These are phyloP conservation scores for Neonothopanus nambi DNA, from an alignment of 1,284 basidiomycete genomes.

Conservation along the genomic window DNA sequence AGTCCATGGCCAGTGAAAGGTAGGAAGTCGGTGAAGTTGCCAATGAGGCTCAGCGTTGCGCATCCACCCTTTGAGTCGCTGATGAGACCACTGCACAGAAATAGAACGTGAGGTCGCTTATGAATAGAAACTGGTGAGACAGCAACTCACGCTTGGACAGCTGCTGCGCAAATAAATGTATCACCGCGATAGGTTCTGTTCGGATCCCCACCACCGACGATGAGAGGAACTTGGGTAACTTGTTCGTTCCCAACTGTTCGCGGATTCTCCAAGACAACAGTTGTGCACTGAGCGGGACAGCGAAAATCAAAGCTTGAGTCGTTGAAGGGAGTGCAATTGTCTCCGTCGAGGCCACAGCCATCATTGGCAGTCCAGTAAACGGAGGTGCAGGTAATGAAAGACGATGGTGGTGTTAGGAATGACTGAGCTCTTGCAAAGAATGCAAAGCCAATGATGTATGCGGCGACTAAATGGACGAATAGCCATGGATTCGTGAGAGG, in stretches of 20 bases:
- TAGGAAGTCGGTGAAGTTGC: conserved; percentile 72
- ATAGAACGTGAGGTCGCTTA: not conserved
- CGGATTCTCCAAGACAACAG: conserved; percentile 72
- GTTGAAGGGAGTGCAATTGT: conserved; percentile 66
- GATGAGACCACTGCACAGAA: conserved; percentile 61
- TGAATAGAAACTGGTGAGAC: conserved; percentile 10
- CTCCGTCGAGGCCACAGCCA: conserved; percentile 78
- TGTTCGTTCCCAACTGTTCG: conserved; percentile 73
- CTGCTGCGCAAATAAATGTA: conserved; percentile 83
- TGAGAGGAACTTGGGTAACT: conserved; percentile 69
- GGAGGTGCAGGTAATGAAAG: conserved; percentile 68
- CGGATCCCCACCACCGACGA: conserved; percentile 81
- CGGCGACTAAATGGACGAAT: conserved; percentile 53
- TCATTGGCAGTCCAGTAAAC: conserved; percentile 71
- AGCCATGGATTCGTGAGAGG: conserved; percentile 53
- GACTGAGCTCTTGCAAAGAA: conserved; percentile 75
- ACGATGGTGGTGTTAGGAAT: conserved; percentile 62
- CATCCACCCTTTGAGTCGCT: conserved; percentile 74
- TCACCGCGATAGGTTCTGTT: conserved; percentile 79
- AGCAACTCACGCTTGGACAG: conserved; percentile 70
- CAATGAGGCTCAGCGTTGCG: conserved; percentile 66
- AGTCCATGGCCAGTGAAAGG: conserved; percentile 63
- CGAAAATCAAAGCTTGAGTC: conserved; percentile 70
- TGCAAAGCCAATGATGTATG: conserved; percentile 71
- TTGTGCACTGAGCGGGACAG: conserved; percentile 76